Percentiles rank a stretch among this genome's conserved stretches.
Conservation (phyloP, 345 rosid genomes). For the Combretum micranthum region DNA sequence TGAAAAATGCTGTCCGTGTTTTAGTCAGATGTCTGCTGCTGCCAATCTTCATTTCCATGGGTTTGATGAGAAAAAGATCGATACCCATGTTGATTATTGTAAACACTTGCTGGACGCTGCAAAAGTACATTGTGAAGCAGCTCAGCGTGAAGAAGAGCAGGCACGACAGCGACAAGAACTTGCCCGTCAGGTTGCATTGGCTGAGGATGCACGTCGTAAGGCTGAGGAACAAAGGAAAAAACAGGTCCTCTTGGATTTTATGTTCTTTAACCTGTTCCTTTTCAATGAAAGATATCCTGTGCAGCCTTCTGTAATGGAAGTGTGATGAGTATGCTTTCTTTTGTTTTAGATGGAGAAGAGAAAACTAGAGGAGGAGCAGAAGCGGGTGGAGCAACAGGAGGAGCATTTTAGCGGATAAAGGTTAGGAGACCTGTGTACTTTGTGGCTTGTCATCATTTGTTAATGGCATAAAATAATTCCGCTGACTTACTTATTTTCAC, state of each 20-base stretch:
- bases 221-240: conserved; percentile 94
- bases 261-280: background rate
- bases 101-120: conserved; percentile 89
- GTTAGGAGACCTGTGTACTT: conserved; percentile 21
- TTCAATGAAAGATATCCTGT: background rate
- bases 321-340: conserved; percentile 9
- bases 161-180: conserved; percentile 85
- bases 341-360: conserved; percentile 76
- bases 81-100: conserved; percentile 95
- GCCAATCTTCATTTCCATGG: conserved; percentile 91
- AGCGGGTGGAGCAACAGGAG: conserved; percentile 81
- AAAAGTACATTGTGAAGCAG: conserved; percentile 90
- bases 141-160: conserved; percentile 90
- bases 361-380: conserved; percentile 87
- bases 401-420: conserved; percentile 85
- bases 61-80: conserved; percentile 94
- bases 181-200: conserved; percentile 91
- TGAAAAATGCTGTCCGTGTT: conserved; percentile 92
- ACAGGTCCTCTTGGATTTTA: conserved; percentile 40
- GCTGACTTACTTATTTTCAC: background rate
- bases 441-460: background rate
- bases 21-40: conserved; percentile 82
- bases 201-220: conserved; percentile 97
- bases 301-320: background rate
- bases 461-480: no score